These are phyloP conservation scores for Metschnikowia peoriensis DNA, from an alignment of 805 yeast species.

Conservation along the genomic window DNA sequence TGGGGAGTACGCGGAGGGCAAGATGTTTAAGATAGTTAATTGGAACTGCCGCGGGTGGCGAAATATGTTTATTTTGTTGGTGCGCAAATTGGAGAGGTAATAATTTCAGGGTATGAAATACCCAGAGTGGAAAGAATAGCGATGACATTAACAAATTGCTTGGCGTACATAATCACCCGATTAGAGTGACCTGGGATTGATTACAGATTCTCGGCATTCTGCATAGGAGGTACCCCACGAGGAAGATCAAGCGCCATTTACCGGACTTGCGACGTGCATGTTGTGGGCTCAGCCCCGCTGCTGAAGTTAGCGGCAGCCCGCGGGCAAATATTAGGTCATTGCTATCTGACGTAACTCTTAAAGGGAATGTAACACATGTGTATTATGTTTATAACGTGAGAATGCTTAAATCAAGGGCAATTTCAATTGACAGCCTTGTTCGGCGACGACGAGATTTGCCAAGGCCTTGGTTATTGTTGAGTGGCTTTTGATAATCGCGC, in stretches of 20 bases:
- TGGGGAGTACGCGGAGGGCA: background rate
- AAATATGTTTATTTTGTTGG: background rate
- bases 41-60: background rate
- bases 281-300: conserved; percentile 9
- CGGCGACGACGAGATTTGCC: background rate
- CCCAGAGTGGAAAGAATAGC: too few species aligned
- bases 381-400: background rate
- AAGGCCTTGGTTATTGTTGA: background rate
- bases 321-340: background rate
- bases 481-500: background rate
- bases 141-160: background rate
- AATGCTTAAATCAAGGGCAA: background rate
- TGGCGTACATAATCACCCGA: background rate
- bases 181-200: background rate
- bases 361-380: too few species aligned
- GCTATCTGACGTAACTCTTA: too few species aligned
- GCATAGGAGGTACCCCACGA: conserved; percentile 9
- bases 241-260: background rate
- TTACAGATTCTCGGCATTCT: conserved; percentile 8
- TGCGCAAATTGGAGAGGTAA: background rate
- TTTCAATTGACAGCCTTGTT: background rate
- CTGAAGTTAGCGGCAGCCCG: background rate
- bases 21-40: background rate
- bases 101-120: too few species aligned
- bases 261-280: background rate